Conservation (phyloP, 1,284 basidiomycete genomes). For the Melampsora abietis-canadensis region DNA sequence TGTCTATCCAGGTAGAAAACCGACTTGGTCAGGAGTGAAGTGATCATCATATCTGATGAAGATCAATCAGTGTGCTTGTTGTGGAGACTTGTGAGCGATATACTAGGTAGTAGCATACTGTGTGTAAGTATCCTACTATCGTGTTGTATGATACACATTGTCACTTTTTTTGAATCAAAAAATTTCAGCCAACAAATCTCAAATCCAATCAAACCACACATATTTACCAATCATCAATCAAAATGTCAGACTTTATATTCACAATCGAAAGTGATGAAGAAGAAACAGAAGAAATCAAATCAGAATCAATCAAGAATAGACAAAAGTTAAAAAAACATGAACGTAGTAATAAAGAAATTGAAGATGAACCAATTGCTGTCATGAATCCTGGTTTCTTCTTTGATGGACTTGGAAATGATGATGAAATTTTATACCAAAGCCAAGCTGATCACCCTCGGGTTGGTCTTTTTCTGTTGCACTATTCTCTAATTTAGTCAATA, state of each 20-base stretch:
- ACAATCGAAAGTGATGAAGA: constrained; percentile 40
- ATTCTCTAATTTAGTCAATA: neutral
- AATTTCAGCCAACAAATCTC: no score
- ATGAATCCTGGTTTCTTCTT: constrained; percentile 35
- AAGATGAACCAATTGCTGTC: constrained; percentile 17
- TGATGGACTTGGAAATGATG: constrained; percentile 31
- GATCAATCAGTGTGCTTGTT: no score
- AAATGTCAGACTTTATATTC: constrained; percentile 41
- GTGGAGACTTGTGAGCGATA: no score
- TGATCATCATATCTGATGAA: no score
- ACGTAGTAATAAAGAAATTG: neutral
- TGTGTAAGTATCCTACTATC: no score
- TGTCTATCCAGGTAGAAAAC: no score
- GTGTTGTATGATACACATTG: no score
- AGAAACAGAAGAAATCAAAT: neutral
- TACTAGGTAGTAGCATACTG: no score
- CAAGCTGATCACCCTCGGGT: neutral
- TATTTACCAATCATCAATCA: neutral
- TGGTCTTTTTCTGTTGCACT: neutral
- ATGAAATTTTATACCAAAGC: constrained; percentile 1
- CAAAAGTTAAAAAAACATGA: neutral
- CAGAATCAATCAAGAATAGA: constrained; percentile 3
- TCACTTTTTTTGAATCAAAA: no score
- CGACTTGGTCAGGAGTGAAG: no score
- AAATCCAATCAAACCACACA: no score